These are phyloP conservation scores for Verticillium nubilum DNA, from an alignment of 2,329 filamentous ascomycete species.

Conservation along the genomic window DNA sequence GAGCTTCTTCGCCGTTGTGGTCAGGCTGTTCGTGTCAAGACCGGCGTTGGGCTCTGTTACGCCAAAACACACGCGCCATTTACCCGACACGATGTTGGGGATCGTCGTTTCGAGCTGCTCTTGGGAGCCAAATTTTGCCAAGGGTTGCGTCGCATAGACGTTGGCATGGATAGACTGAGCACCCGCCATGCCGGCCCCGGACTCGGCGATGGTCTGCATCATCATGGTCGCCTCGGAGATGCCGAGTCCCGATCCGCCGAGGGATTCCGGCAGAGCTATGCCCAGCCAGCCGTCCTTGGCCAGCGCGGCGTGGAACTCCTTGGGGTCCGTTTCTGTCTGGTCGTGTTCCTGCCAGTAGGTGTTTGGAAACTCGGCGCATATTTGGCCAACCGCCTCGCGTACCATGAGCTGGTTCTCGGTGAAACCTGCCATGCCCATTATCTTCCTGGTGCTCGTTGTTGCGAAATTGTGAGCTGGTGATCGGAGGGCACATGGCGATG, in stretches of 20 bases:
- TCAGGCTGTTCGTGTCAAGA: slow-evolving; percentile 68
- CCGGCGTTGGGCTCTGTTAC: slow-evolving; percentile 82
- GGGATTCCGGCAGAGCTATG: slow-evolving; percentile 68
- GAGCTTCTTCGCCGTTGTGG: slow-evolving; percentile 54
- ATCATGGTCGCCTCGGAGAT: slow-evolving; percentile 83
- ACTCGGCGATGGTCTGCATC: slow-evolving; percentile 77
- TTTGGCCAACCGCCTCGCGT: slow-evolving; percentile 60
- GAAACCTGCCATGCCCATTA: slow-evolving; percentile 72
- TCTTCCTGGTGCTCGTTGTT: slow-evolving; percentile 21
- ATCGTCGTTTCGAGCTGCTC: slow-evolving; percentile 61
- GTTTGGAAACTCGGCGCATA: slow-evolving; percentile 67
- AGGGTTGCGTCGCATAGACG: slow-evolving; percentile 69
- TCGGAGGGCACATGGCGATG: not conserved
- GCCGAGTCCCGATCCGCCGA: slow-evolving; percentile 69
- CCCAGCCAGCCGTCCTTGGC: slow-evolving; percentile 76
- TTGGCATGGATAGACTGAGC: slow-evolving; percentile 60
- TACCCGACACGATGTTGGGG: slow-evolving; percentile 65
- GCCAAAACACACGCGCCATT: slow-evolving; percentile 71
- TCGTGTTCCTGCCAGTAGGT: slow-evolving; percentile 75
- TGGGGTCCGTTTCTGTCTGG: slow-evolving; percentile 63
- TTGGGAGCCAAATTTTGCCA: slow-evolving; percentile 65
- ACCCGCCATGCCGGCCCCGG: slow-evolving; percentile 72
- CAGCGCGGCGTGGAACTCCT: slow-evolving; percentile 69
- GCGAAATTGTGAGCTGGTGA: slow-evolving; percentile 23
- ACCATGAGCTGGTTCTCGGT: slow-evolving; percentile 68